Evolutionary conservation across 345 rosid species (phyloP).

Genomic region (Adansonia digitata): DNA sequence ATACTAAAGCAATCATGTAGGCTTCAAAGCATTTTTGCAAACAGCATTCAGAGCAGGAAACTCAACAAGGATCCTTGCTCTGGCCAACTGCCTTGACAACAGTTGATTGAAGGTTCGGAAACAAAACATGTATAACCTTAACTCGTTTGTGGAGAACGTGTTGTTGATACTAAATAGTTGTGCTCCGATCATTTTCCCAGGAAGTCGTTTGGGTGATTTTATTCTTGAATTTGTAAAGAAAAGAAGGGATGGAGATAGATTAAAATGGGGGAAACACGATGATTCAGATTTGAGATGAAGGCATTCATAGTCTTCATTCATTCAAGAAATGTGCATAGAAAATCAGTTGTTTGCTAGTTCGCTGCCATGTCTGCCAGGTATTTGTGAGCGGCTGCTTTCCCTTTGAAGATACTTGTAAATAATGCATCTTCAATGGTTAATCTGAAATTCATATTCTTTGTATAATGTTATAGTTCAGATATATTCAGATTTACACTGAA

Average conservation of each 20-base stretch:
- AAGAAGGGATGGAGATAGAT: background rate
- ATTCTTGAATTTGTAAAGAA: background rate
- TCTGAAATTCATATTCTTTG: background rate
- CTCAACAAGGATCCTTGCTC: slow-evolving; percentile 2
- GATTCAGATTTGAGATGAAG: background rate
- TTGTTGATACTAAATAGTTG: background rate
- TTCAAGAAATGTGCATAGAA: background rate
- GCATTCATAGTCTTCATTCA: background rate
- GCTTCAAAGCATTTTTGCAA: slow-evolving; percentile 1
- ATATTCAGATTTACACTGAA: background rate
- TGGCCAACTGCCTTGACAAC: background rate
- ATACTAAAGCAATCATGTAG: slow-evolving; percentile 15
- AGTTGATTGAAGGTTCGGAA: background rate
- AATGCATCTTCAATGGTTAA: no score
- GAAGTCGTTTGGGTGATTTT: background rate
- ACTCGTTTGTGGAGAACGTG: background rate
- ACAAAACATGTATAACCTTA: background rate
- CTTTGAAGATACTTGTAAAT: background rate
- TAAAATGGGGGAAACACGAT: background rate
- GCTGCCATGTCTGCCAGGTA: background rate
- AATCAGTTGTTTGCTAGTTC: background rate
- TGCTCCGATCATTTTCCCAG: background rate
- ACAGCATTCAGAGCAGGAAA: background rate
- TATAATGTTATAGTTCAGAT: background rate
- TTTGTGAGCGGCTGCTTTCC: background rate